Conservation (phyloP, 2,329 filamentous ascomycete genomes). For the Pestalotiopsis sp. region DNA sequence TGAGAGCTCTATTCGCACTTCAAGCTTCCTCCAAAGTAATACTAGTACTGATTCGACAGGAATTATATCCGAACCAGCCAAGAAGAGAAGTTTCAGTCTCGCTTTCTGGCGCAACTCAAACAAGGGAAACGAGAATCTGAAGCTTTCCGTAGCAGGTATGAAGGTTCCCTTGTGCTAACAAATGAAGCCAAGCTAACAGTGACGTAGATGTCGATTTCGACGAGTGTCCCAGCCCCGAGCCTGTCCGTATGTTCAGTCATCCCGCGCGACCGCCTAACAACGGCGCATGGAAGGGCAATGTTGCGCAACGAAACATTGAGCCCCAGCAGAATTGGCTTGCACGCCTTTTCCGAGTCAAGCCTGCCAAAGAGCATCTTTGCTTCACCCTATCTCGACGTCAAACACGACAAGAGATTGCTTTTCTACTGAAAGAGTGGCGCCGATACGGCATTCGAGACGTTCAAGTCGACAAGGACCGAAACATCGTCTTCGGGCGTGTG, state of each 20-base stretch:
- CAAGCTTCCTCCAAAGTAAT: conserved; percentile 21
- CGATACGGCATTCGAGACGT: conserved; percentile 81
- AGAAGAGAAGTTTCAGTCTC: conserved; percentile 54
- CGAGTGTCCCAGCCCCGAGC: conserved; percentile 28
- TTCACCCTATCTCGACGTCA: conserved; percentile 73
- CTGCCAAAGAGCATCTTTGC: conserved; percentile 74
- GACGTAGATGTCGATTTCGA: conserved; percentile 34
- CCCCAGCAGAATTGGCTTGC: conserved; percentile 85
- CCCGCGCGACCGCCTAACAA: conserved; percentile 17
- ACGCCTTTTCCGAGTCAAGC: conserved; percentile 87
- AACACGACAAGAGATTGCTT: conserved; percentile 76
- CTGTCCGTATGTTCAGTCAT: conserved; percentile 23
- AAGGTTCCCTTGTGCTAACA: conserved; percentile 18
- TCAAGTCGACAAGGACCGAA: conserved; percentile 75
- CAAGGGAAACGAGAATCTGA: conserved; percentile 43
- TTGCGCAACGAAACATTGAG: conserved; percentile 55
- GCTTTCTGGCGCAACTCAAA: conserved; percentile 56
- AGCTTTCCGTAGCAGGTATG: conserved; percentile 44
- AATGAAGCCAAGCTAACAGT: conserved; percentile 17
- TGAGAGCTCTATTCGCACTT: conserved; percentile 18
- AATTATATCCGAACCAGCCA: conserved; percentile 28
- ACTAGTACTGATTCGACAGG: conserved; percentile 23
- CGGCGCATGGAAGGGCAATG: conserved; percentile 25
- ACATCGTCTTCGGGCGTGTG: conserved; percentile 79
- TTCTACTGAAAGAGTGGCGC: conserved; percentile 78